Evolutionary conservation across 805 yeast species (phyloP).

Genomic region (Candida silvicultrix): DNA sequence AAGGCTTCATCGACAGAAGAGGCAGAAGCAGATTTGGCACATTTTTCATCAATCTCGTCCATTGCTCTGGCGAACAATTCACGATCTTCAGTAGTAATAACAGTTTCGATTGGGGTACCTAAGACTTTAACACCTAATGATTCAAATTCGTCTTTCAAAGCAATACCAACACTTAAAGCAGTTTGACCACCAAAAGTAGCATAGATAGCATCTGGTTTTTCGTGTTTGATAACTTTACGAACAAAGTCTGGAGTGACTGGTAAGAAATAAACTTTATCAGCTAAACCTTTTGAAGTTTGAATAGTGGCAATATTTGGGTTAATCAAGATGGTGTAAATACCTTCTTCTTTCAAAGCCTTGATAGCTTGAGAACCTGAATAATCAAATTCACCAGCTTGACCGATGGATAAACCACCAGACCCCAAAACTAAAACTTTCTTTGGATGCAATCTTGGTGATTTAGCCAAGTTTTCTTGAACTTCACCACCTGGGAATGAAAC

Average conservation of each 20-base stretch:
- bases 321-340: conserved; percentile 90
- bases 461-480: conserved; percentile 63
- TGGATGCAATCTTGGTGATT: conserved; percentile 73
- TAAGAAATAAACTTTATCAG: conserved; percentile 94
- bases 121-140: conserved; percentile 87
- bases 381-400: conserved; percentile 99
- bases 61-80: conserved; percentile 91
- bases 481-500: conserved; percentile 90
- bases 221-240: conserved; percentile 89
- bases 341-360: conserved; percentile 96
- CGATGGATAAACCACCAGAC: conserved; percentile 97
- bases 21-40: conserved; percentile 91
- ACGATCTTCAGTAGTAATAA: conserved; percentile 97
- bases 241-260: conserved; percentile 98
- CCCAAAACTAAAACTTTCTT: conserved; percentile 93
- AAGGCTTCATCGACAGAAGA: conserved; percentile 74
- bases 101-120: conserved; percentile 94
- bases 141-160: conserved; percentile 92
- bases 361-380: conserved; percentile 99
- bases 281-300: conserved; percentile 96
- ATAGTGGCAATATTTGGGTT: conserved; percentile 98
- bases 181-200: conserved; percentile 99
- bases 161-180: conserved; percentile 92
- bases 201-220: conserved; percentile 95
- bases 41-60: conserved; percentile 92